Evolutionary conservation across 257 asterid species (phyloP), one percentile per base, ranked within the genome.

Genomic region (Plantago ovata): DNA sequence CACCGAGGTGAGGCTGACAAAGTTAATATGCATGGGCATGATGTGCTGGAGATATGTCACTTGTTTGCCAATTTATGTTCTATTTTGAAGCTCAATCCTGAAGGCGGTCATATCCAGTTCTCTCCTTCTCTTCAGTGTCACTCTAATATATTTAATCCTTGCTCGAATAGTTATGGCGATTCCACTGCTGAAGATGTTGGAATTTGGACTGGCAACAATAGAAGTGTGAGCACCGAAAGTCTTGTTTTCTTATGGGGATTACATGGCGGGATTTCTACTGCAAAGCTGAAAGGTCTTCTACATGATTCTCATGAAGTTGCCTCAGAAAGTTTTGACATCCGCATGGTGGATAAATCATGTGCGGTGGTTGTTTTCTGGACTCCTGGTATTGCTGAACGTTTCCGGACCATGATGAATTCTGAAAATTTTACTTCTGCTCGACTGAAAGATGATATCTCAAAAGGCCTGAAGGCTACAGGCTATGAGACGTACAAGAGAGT

Each of bases 231-330:
- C 65, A 69, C 45, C 16, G 57, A 66, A 39, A 78, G 75, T 69
- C 60, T 87, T 64, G 84, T 84, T 11, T 79, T 87, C 81, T 56
- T 92, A 53, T 87, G 95, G 96, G 96, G 98, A 21, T 85, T 87
- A 19, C 67, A 62, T 78, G 58, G 78, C 42, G 93, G 86, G 59
- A 72, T 74, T 65, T 83, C 95, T 14, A 79, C 85, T 59, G 69
- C 69, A 56, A 69, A 67, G 75, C 81, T 87, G 51, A 92, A 82
- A 70, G 65, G 48, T 56, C 65, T 83, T 62, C 77, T 92, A 24
- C 56, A 53, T 38, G 79, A 73, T 65, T 77, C 84, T 5, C 86
- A 81, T 38, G 83, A 77, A 53, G 72, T 77, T 33, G 76, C 82
- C 69, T 60, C 71, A 10, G 62, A 76, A 58, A 88, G 85, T 48